Base-by-base conservation (phyloP, 208 protist species). In the Lotmaria passim region DNA sequence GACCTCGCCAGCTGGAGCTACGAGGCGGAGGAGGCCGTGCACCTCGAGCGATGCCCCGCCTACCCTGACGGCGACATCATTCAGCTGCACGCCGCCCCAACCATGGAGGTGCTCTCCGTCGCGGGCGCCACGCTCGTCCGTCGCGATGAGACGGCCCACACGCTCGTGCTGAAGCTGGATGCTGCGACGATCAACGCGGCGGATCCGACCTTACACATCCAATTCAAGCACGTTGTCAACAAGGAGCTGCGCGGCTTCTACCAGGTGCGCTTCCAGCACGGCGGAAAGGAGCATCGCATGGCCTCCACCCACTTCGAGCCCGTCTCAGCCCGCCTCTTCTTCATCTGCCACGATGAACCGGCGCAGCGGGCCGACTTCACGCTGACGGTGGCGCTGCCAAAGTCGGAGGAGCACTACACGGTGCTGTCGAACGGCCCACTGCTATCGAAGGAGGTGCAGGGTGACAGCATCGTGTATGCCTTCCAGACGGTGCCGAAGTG, bases 331-430 rank as follows among this genome's bases (percentile, higher is more conserved):
- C 81, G 98, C 12, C 79, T 89, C 57, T 95, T 97, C 52, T 99
- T 98, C 75, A 97, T 98, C 36, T 99, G 97, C 70, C 98, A 96
- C 66, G 98, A 99, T 66, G 97, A 99, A 79, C 98, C 98, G 2
- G 90, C 97, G 4, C 67, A 91, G 17, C 98, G 98, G 41, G 96
- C 98, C 10, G 93, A 95, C 57, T 99, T 99, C 77, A 92, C 85
- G 47, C 68, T 99, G 23, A 87, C 82, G 30, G 79, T 99, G 17
- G 62, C 74, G 0, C 71, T 98, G 4, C 94, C 95, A 11, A 67
- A 56, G 52, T 61, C 64, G 41, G 75, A 84, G 50, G 75, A 79
- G 46, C 75, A 85, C 52, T 94, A 87, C 79, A 93, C 85, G 30
- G 87, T 97, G 23, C 72, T 96, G 38, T 93, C 88, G 1, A 91